Base-by-base conservation (phyloP, 2,329 filamentous ascomycete genomes). In the Fusarium citri region DNA sequence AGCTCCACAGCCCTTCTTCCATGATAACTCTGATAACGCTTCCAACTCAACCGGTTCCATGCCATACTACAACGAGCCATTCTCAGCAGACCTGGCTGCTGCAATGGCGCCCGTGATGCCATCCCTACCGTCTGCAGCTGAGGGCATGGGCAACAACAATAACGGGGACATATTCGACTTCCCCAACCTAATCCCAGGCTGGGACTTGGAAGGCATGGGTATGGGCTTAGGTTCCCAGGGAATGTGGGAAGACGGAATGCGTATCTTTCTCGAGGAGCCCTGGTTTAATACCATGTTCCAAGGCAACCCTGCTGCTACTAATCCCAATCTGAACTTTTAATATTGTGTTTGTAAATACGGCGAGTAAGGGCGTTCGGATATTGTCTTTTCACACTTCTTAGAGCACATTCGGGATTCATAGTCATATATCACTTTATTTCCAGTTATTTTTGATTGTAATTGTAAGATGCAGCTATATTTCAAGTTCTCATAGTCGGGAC, bases 261-360 rank as follows among this genome's bases (percentile, higher is more conserved):
- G 77, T 34, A 79, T 79, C 64, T 75, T 80, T 54, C 74, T 82
- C 53, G 76, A 79, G 59, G 82, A 83, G 58, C 78, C 80, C 16
- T 83, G 82, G 78, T 78, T 82, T 58, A 79, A 73, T 11, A 77
- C 79, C 50, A 76, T 78, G 59, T 79, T 82, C 23, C 77, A 79
- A 48, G 76, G 76, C 15, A 68, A 82, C 25, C 79, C 78, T 1
- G 76, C 78, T 28, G 66, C 71, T 16, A 67, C 59, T 20, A 76
- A 76, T 55, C 76, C 76, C 53, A 75, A 79, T 56, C 80, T 82
- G 68, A 75, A 76, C n/a, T 79, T 80, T 61, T 80, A 45, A 55
- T 50, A 37, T 37, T 37, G 10, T 23, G 20, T n/a, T 43, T 34
- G 15, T 28, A 22, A 46, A 23, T 9, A 23, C 12, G 14, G n/a